Conservation (phyloP, 306 rosid genomes). For the Prunus dulcis region DNA sequence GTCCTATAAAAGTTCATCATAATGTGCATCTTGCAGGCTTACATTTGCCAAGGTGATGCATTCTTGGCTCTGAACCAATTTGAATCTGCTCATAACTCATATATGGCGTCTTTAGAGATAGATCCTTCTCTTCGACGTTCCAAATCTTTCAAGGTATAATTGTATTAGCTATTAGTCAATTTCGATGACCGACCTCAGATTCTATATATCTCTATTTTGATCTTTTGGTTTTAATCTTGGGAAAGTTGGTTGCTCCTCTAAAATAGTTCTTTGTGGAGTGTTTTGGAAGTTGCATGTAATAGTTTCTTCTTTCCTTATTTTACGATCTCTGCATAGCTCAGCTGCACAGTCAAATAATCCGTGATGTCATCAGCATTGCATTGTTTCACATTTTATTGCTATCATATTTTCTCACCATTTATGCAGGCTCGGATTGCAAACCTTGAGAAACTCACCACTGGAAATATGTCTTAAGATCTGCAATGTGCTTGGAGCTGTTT, state of each 20-base stretch:
- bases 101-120: slow-evolving; percentile 51
- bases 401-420: slow-evolving; percentile 5
- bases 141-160: slow-evolving; percentile 68
- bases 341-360: background rate
- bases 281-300: background rate
- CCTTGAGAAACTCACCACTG: slow-evolving; percentile 57
- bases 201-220: background rate
- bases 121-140: slow-evolving; percentile 78
- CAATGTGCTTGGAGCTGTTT: slow-evolving; percentile 14
- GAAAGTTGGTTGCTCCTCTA: no score
- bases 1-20: background rate
- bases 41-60: slow-evolving; percentile 78
- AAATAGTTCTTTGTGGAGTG: background rate
- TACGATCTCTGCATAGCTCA: background rate
- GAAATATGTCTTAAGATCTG: slow-evolving; percentile 30
- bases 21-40: slow-evolving; percentile 54
- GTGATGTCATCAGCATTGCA: background rate
- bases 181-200: background rate
- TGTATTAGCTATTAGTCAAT: no score
- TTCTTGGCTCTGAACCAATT: slow-evolving; percentile 52
- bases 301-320: background rate
- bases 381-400: background rate
- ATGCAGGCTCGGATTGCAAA: slow-evolving; percentile 58
- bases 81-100: slow-evolving; percentile 68
- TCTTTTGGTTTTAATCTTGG: background rate